Conservation (phyloP, 306 rosid species). For the Glycine latifolia region DNA sequence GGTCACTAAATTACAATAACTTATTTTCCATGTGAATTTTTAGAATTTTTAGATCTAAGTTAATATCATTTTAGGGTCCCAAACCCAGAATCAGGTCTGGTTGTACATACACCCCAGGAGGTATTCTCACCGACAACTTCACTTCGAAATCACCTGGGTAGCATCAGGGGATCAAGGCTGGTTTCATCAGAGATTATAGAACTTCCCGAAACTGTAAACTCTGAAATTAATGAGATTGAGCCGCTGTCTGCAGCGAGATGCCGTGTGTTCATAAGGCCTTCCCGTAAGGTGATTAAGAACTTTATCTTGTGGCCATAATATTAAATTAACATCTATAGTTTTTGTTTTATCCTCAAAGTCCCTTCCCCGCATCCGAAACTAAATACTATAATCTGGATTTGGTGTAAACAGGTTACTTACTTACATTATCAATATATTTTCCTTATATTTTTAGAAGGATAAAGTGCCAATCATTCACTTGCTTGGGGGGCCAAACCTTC, state of each 20-base stretch:
- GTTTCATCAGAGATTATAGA: slow-evolving; percentile 62
- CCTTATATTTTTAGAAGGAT: slow-evolving; percentile 54
- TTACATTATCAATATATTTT: slow-evolving; percentile 14
- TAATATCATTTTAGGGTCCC: slow-evolving; percentile 61
- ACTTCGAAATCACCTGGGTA: slow-evolving; percentile 69
- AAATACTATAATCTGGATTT: slow-evolving; percentile 9
- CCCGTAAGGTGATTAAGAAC: slow-evolving; percentile 60
- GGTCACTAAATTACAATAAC: slow-evolving; percentile 9
- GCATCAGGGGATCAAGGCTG: slow-evolving; percentile 73
- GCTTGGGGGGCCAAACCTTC: slow-evolving; percentile 73
- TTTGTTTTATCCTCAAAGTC: slow-evolving; percentile 11
- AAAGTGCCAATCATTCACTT: slow-evolving; percentile 69
- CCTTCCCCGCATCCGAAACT: too few species aligned
- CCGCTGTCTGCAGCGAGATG: slow-evolving; percentile 82
- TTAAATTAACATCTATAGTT: slow-evolving; percentile 27
- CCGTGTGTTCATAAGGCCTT: slow-evolving; percentile 63
- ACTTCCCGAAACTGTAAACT: slow-evolving; percentile 57
- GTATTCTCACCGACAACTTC: slow-evolving; percentile 67
- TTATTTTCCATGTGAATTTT: neutral
- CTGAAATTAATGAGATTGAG: slow-evolving; percentile 62
- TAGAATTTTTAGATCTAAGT: slow-evolving; percentile 14
- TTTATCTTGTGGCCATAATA: slow-evolving; percentile 1
- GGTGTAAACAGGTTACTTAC: neutral
- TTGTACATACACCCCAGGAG: slow-evolving; percentile 67
- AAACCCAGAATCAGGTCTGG: slow-evolving; percentile 77